phyloP scores from a whole-genome alignment of 2,329 filamentous ascomycete species.

The Dothideomycetidae sp. region DNA sequence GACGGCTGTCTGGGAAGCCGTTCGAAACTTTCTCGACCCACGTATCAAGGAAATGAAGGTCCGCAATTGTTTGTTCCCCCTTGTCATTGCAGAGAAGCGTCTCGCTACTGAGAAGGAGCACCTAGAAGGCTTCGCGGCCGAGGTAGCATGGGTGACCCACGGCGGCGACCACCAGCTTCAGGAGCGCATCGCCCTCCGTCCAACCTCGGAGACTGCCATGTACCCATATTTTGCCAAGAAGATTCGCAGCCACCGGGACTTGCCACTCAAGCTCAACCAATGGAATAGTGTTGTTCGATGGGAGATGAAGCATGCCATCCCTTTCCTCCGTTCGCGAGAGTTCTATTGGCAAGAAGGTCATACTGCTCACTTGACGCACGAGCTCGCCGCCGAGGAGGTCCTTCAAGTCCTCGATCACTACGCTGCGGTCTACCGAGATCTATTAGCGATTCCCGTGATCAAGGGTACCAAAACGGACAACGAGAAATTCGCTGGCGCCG shows the following conservation, averaged over 20 bases:
- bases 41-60: constrained; percentile 85
- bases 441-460: constrained; percentile 88
- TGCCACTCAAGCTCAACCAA: constrained; percentile 88
- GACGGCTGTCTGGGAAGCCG: constrained; percentile 54
- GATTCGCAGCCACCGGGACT: constrained; percentile 91
- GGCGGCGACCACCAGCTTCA: constrained; percentile 88
- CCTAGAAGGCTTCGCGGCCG: constrained; percentile 94
- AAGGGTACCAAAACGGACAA: constrained; percentile 92
- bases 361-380: constrained; percentile 76
- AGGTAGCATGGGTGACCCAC: constrained; percentile 79
- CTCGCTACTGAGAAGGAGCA: constrained; percentile 81
- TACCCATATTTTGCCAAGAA: constrained; percentile 93
- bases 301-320: constrained; percentile 86
- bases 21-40: constrained; percentile 43
- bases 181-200: constrained; percentile 56
- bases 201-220: constrained; percentile 68
- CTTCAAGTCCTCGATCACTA: constrained; percentile 92
- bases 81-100: constrained; percentile 91
- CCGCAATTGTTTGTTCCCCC: constrained; percentile 89
- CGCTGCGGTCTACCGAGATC: constrained; percentile 78
- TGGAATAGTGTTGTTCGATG: constrained; percentile 94
- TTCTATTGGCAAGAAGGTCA: constrained; percentile 98
- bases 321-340: constrained; percentile 81
- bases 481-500: constrained; percentile 92
- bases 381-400: constrained; percentile 71